A percentile compares a stretch with the other conserved stretches of the same genome.
phyloP scores from a whole-genome alignment of 139 green algal species.

The Pseudopediastrum boryanum region DNA sequence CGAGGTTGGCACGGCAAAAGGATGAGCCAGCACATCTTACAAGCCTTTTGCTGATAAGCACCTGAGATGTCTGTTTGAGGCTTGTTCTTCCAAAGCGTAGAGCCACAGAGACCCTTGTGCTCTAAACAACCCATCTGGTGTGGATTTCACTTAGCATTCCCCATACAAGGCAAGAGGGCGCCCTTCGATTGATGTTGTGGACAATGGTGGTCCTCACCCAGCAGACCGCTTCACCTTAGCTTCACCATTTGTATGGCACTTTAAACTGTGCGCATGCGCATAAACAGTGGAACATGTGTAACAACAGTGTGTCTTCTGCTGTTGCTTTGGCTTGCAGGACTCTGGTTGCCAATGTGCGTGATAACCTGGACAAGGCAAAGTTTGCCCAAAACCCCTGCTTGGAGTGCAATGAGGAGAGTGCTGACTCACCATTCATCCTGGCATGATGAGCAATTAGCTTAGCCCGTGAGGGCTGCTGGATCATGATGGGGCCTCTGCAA shows the following conservation, averaged over 20 bases:
- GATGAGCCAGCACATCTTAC: no score
- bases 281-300: not conserved
- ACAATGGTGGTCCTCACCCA: not conserved
- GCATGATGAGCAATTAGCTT: not conserved
- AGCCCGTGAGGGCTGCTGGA: no score
- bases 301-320: not conserved
- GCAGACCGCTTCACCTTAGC: not conserved
- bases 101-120: no score
- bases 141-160: not conserved
- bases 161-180: not conserved
- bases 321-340: conserved; percentile 25
- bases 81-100: no score
- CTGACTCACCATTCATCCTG: conserved; percentile 61
- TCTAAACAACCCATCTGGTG: not conserved
- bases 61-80: no score
- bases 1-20: no score
- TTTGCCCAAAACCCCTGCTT: conserved; percentile 73
- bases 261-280: not conserved
- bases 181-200: not conserved
- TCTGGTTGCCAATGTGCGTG: conserved; percentile 55
- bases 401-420: conserved; percentile 58
- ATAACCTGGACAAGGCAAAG: conserved; percentile 46
- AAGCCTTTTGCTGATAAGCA: no score
- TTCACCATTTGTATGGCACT: not conserved
- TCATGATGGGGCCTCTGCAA: no score